These are phyloP conservation scores for Populus hybrid DNA, from an alignment of 441 rosid genomes.

Conservation along the genomic window DNA sequence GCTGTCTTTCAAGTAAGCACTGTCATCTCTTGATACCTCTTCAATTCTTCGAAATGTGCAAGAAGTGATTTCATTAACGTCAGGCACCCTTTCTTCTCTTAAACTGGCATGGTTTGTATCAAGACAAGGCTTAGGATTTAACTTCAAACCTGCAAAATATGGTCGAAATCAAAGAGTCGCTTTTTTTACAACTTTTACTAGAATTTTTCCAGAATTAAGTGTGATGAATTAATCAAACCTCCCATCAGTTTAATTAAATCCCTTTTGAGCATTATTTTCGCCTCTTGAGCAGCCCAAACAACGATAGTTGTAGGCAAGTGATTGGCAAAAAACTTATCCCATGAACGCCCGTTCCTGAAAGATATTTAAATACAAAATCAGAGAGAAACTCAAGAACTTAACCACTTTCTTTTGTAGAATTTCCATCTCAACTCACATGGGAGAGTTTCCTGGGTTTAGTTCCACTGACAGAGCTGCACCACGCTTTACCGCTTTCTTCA, in stretches of 20 bases:
- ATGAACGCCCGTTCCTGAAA: slow-evolving; percentile 26
- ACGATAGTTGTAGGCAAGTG: slow-evolving; percentile 13
- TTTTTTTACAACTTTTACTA: neutral
- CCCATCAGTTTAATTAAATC: slow-evolving; percentile 4
- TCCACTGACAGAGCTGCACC: neutral
- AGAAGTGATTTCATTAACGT: slow-evolving; percentile 1
- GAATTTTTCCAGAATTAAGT: neutral
- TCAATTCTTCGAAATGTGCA: neutral
- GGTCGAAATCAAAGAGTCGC: neutral
- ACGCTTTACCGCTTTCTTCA: neutral
- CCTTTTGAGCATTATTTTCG: slow-evolving; percentile 14
- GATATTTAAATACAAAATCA: slow-evolving; percentile 4
- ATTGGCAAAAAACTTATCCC: slow-evolving; percentile 1
- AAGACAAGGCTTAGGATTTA: slow-evolving; percentile 15
- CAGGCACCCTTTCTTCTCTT: slow-evolving; percentile 11
- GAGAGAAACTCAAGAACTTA: neutral
- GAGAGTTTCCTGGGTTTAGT: neutral
- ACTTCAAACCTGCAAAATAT: slow-evolving; percentile 24
- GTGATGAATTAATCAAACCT: slow-evolving; percentile 21
- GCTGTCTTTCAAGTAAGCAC: slow-evolving; percentile 10
- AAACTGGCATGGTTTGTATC: slow-evolving; percentile 2
- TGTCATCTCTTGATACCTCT: slow-evolving; percentile 15
- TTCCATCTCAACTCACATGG: slow-evolving; percentile 16
- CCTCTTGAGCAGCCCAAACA: slow-evolving; percentile 15
- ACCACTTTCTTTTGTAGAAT: neutral